Evolutionary conservation across 768 basidiomycete genomes (phyloP).

Genomic region (Pulveroboletus sp.): DNA sequence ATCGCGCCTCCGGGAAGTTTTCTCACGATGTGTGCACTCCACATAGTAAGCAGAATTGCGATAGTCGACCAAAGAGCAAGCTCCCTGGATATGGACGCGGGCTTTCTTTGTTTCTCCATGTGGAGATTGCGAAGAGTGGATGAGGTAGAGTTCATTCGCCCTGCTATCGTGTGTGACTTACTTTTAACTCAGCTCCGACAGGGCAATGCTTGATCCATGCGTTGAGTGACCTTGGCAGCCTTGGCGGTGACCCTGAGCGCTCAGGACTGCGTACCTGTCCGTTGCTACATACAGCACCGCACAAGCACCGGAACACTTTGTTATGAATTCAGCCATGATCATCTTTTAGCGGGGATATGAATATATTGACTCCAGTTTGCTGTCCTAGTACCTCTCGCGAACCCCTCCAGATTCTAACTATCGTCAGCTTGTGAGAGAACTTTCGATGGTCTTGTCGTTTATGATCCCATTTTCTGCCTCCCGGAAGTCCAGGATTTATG

Average conservation of each 20-base stretch:
- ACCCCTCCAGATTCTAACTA: not conserved
- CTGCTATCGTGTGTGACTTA: not conserved
- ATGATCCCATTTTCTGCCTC: not conserved
- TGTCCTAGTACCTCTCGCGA: not conserved
- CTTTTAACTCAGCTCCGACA: slow-evolving; percentile 4
- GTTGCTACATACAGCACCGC: slow-evolving; percentile 4
- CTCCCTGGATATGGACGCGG: slow-evolving; percentile 8
- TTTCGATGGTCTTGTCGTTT: slow-evolving; percentile 6
- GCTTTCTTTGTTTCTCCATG: slow-evolving; percentile 13
- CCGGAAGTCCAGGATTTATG: slow-evolving; percentile 7
- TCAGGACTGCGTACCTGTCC: not conserved
- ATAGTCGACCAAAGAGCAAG: slow-evolving; percentile 22
- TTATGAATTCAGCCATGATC: not conserved
- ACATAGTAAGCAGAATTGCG: slow-evolving; percentile 16
- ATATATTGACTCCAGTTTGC: slow-evolving; percentile 3
- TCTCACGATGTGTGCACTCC: slow-evolving; percentile 13
- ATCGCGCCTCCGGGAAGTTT: not conserved
- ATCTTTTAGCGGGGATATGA: not conserved
- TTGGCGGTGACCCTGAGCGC: slow-evolving; percentile 1
- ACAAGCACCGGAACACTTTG: not conserved
- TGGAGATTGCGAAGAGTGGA: not conserved
- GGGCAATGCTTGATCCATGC: not conserved
- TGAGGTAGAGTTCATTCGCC: not conserved
- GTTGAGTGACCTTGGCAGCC: not conserved
- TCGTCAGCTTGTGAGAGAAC: not conserved